Base-by-base conservation (phyloP, 768 basidiomycete genomes). In the Leccinum barrowsii region DNA sequence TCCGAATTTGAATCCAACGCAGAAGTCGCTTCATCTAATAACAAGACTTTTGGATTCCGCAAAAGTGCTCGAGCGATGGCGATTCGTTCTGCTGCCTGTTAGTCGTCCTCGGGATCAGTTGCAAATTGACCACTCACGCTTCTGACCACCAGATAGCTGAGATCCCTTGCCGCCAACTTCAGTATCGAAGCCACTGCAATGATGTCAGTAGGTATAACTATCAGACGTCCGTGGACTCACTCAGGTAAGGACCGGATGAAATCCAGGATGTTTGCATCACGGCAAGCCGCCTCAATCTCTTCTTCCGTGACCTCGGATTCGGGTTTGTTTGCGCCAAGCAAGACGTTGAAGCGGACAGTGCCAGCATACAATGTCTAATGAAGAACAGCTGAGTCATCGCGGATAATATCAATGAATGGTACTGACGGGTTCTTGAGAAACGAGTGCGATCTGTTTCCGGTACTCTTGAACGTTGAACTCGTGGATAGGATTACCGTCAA, bases 61-160 rank as follows among this genome's bases (percentile, higher is more conserved):
- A 97, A 79, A n/a, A 97, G 79, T 7, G 94, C 94, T 59, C 94
- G 85, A 5, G 94, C 94, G 63, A 96, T 97, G 24, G 93, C 92
- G 44, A 87, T 80, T 57, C 87, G 78, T 68, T 88, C 75, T 83
- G 70, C 26, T 34, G 19, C 17, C 3, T 34, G 50, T 58, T 26
- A 56, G 52, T 34, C 50, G 30, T 21, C 22, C 48, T 7, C 17
- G 34, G 30, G n/a, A 21, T 4, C 13, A n/a, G 4, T n/a, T 4
- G 5, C 2, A 30, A 40, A 19, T 11, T 48, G 26, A 30, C 22
- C 21, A 75, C 82, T 61, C 70, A 87, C 86, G 89, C 73, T 91
- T 91, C 72, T 94, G 92, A 56, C 92, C 92, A 66, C 92, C 92
- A 47, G 90, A 92, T 7, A 95, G 79, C 66, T 93, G 91, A 2